Evolutionary conservation across 2,329 filamentous ascomycete species (phyloP).

Genomic region (Phialemonium atrogriseum): DNA sequence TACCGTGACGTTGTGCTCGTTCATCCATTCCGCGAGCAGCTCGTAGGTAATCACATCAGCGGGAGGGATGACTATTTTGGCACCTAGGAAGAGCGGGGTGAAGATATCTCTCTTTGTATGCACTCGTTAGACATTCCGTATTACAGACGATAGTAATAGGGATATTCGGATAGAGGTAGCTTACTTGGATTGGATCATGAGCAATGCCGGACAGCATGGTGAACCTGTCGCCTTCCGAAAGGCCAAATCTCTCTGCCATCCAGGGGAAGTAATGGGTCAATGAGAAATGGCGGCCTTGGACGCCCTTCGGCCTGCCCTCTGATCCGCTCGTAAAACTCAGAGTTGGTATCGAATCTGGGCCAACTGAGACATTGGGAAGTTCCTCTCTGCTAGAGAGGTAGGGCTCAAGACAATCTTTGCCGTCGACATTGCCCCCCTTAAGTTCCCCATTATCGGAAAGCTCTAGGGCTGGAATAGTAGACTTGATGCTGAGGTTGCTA

Average conservation of each 20-base stretch:
- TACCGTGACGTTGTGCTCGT: conserved; percentile 62
- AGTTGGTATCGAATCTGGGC: too few species aligned
- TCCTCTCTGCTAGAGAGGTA: too few species aligned
- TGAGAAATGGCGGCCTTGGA: conserved; percentile 78
- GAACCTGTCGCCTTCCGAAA: conserved; percentile 66
- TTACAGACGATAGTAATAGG: too few species aligned
- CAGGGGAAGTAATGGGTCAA: conserved; percentile 83
- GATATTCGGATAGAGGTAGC: too few species aligned
- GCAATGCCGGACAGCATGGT: conserved; percentile 81
- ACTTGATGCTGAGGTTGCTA: too few species aligned
- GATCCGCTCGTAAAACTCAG: too few species aligned
- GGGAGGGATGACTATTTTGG: conserved; percentile 68
- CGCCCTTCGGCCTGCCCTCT: conserved; percentile 79
- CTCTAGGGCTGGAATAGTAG: too few species aligned
- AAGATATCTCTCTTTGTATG: conserved; percentile 79
- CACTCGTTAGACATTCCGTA: too few species aligned
- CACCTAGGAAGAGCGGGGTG: conserved; percentile 81
- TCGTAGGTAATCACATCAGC: conserved; percentile 83
- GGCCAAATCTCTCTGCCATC: conserved; percentile 80
- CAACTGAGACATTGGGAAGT: too few species aligned
- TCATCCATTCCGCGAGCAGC: conserved; percentile 82
- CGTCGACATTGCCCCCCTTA: too few species aligned
- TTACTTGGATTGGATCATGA: conserved; percentile 63
- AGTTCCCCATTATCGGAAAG: too few species aligned
- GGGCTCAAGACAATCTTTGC: too few species aligned